Evolutionary conservation across 2,329 filamentous ascomycete species (phyloP), one percentile per base, ranked within the genome.

Genomic region (Raffaelea deltoideospora): DNA sequence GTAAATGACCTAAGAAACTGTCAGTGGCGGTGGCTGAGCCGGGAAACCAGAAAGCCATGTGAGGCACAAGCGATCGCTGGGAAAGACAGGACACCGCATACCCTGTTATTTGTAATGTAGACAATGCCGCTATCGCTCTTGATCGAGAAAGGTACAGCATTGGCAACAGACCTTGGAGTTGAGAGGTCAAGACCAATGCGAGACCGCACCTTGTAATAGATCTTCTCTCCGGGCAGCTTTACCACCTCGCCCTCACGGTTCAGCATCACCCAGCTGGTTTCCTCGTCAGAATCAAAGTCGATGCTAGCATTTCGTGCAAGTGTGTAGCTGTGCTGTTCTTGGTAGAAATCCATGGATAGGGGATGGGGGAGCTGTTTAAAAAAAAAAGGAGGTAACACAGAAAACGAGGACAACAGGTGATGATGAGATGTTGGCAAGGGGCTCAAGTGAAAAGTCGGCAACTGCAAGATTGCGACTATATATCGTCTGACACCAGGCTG

Each of bases 261-360:
- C 51, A 93, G 75, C 87, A 95, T 95, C 32, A 95, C 88, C 88
- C 88, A 95, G 50, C 70, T 75, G 52, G 60, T 56, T 48, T 56
- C 56, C 53, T 71, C 61, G 61, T 74, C 60, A 73, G 67, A 61
- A 53, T 69, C 57, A 40, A 56, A 52, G 37, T 54, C 53, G 32
- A 46, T 48, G 43, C 48, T 54, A 36, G 52, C 53, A 41, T 54
- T 58, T 41, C 54, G 57, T 38, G 55, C 56, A 45, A 64, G 56
- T 35, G 56, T 58, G 54, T 55, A 56, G 61, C 61, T 48, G 31
- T 44, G 39, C 24, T 47, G 43, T 32, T 47, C 45, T 33, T 44
- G 42, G 33, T 46, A 47, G 27, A 47, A 47, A 38, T 47, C 40
- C 38, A 42, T 42, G 31, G 29, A 18, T n/a, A 38, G 17, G 28